Conservation (phyloP, 2,329 filamentous ascomycete species). For the Cryphonectria radicalis region DNA sequence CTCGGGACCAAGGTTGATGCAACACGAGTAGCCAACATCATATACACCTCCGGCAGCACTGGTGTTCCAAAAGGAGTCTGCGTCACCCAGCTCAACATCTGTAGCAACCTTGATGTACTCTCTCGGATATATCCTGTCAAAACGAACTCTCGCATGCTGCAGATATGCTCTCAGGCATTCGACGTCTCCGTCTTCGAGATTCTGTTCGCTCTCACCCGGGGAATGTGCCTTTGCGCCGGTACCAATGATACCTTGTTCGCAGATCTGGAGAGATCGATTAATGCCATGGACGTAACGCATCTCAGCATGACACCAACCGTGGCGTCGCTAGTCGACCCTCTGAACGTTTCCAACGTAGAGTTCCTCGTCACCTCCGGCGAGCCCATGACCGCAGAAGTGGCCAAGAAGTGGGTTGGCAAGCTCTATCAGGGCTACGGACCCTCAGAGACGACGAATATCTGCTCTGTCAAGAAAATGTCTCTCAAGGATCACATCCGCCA, state of each 20-base stretch:
- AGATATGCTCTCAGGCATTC: slow-evolving; percentile 83
- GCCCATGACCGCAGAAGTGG: slow-evolving; percentile 73
- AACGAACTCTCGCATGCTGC: slow-evolving; percentile 65
- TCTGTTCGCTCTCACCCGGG: slow-evolving; percentile 79
- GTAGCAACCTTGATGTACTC: slow-evolving; percentile 74
- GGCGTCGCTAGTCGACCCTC: slow-evolving; percentile 72
- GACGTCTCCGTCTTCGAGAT: slow-evolving; percentile 91
- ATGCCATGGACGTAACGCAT: slow-evolving; percentile 70
- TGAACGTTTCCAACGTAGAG: slow-evolving; percentile 69
- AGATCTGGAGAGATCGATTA: slow-evolving; percentile 71
- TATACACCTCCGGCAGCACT: slow-evolving; percentile 85
- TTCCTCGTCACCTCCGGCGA: slow-evolving; percentile 85
- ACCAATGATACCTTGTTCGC: slow-evolving; percentile 74
- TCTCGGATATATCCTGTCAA: slow-evolving; percentile 66
- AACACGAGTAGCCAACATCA: slow-evolving; percentile 70
- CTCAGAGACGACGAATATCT: slow-evolving; percentile 87
- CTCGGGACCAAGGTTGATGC: slow-evolving; percentile 44
- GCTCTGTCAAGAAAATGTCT: slow-evolving; percentile 70
- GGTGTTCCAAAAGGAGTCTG: slow-evolving; percentile 80
- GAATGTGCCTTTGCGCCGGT: slow-evolving; percentile 78
- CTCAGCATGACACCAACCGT: slow-evolving; percentile 86
- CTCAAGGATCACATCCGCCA: slow-evolving; percentile 67
- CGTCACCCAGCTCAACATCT: slow-evolving; percentile 75
- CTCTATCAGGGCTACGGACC: slow-evolving; percentile 85
- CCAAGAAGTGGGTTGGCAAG: slow-evolving; percentile 68